Conservation (phyloP, 202 grass and related monocot species). For the Digitaria exilis region DNA sequence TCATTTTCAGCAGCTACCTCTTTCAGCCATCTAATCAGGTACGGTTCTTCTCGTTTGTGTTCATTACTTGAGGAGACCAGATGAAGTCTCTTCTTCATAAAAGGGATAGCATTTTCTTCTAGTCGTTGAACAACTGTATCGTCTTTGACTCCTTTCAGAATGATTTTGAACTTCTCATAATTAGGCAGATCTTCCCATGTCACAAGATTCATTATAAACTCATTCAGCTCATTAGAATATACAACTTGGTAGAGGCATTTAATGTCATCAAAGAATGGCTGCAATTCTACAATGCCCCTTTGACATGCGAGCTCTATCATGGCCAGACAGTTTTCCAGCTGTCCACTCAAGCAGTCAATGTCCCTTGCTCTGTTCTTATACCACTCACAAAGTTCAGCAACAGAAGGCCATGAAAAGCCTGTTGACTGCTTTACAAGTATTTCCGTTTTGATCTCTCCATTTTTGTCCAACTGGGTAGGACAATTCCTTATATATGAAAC, state of each 20-base stretch:
- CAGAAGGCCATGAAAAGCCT: slow-evolving; percentile 83
- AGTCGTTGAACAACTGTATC: slow-evolving; percentile 69
- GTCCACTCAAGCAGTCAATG: slow-evolving; percentile 96
- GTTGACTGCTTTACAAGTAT: slow-evolving; percentile 65
- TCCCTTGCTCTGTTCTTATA: slow-evolving; percentile 83
- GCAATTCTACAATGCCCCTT: slow-evolving; percentile 70
- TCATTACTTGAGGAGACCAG: slow-evolving; percentile 36
- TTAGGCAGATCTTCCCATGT: slow-evolving; percentile 79
- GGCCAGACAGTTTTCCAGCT: slow-evolving; percentile 84
- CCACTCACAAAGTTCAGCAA: slow-evolving; percentile 76
- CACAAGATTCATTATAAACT: slow-evolving; percentile 70
- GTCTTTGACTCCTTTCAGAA: slow-evolving; percentile 80
- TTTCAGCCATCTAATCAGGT: slow-evolving; percentile 87
- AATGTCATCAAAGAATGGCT: slow-evolving; percentile 77
- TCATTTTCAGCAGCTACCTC: slow-evolving; percentile 71
- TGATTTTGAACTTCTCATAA: slow-evolving; percentile 97
- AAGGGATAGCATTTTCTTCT: slow-evolving; percentile 79
- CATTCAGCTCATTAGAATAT: slow-evolving; percentile 71
- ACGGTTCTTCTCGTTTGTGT: slow-evolving; percentile 58
- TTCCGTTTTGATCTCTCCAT: slow-evolving; percentile 69
- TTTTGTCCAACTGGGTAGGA: slow-evolving; percentile 48
- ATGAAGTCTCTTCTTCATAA: slow-evolving; percentile 68
- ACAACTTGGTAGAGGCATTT: slow-evolving; percentile 74
- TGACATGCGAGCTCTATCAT: slow-evolving; percentile 81
- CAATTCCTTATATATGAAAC: slow-evolving; percentile 62